Evolutionary conservation across 2,329 filamentous ascomycete species (phyloP), one percentile per base, ranked within the genome.

Genomic region (Calcarisporium arbuscula): DNA sequence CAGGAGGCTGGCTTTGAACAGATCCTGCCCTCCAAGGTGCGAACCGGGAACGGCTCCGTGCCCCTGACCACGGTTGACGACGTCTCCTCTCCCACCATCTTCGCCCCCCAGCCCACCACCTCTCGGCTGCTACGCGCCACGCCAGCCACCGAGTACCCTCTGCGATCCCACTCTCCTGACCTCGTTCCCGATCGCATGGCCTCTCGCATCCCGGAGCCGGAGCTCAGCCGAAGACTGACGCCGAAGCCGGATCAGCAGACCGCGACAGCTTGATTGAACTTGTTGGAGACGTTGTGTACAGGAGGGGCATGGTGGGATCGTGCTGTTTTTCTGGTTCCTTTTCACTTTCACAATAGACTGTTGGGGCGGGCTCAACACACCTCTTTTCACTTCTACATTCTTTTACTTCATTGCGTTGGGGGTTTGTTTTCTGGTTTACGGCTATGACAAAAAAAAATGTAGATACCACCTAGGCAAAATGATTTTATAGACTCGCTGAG

Each of bases 171-270:
- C 18, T 77, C 74, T 4, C 73, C 73, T 1, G 77, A 80, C 30
- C 58, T 80, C 30, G 53, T 79, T n/a, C 75, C 74, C 10, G 77
- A 80, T 49, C 66, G 74, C 34, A 79, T 78, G 74, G 72, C 70
- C 6, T 70, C 72, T 36, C 68, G 74, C 34, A 68, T 77, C 26
- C 64, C 67, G 8, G 68, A 72, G 36, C 65, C 68, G 8, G 57
- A 55, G 14, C 54, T 72, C 26, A 58, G 52, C 46, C 51, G 57
- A 35, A 58, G 68, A 18, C 46, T 71, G 42, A 72, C 69, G 7
- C 69, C 69, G 3, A 67, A 63, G 35, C 68, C 67, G 5, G 68
- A 71, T 50, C 48, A 60, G 45, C 63, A 70, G 54, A 22, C 38
- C 21, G 30, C 38, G n/a, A n/a, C n/a, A n/a, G n/a, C n/a, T n/a